phyloP scores from a whole-genome alignment of 139 green algal species.

The Trebouxia sp. region DNA sequence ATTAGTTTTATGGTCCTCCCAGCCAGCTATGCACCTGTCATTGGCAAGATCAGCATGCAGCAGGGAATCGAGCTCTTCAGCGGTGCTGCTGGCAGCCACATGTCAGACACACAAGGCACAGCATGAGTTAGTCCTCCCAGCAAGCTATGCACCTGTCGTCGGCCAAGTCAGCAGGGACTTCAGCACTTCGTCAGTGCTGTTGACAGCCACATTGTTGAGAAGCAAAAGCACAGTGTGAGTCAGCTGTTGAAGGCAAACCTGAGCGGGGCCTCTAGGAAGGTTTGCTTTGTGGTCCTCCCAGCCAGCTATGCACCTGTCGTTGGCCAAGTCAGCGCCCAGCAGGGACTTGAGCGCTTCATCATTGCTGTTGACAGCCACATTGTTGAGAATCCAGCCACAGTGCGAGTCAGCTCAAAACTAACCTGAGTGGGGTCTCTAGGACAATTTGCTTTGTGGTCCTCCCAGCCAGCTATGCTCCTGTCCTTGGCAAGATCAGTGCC shows the following conservation, averaged over 20 bases:
- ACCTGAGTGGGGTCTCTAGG: too few species aligned
- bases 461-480: too few species aligned
- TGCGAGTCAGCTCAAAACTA: too few species aligned
- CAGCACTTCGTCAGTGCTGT: neutral
- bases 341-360: neutral
- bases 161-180: too few species aligned
- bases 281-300: constrained; percentile 37
- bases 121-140: neutral
- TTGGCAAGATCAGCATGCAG: too few species aligned
- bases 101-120: neutral
- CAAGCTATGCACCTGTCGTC: neutral
- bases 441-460: too few species aligned
- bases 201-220: neutral
- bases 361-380: neutral
- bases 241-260: neutral
- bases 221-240: too few species aligned
- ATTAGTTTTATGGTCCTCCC: too few species aligned
- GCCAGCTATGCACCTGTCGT: neutral
- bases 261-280: constrained; percentile 30
- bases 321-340: neutral
- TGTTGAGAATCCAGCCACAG: neutral
- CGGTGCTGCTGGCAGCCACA: too few species aligned
- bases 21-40: too few species aligned
- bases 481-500: too few species aligned
- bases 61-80: too few species aligned